Evolutionary conservation across 1,284 basidiomycete species (phyloP).

Genomic region (Puccinia horiana): DNA sequence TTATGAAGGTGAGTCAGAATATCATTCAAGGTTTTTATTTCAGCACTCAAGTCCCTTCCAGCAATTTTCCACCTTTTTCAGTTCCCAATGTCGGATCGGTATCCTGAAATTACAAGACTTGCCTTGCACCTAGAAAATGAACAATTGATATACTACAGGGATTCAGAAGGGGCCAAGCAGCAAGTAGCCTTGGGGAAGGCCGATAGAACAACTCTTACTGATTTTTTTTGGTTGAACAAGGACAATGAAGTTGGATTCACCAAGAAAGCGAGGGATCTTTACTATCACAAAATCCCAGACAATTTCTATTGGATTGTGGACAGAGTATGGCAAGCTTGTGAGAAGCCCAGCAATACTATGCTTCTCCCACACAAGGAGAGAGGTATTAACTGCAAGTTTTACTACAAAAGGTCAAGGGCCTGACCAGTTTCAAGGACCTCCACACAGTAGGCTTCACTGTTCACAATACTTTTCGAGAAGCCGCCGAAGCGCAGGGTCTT

Average conservation of each 20-base stretch:
- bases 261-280: neutral
- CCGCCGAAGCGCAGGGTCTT: neutral
- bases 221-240: neutral
- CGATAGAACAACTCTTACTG: neutral
- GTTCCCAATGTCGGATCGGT: neutral
- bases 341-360: neutral
- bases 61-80: neutral
- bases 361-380: neutral
- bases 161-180: neutral
- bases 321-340: neutral
- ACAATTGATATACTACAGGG: neutral
- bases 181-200: neutral
- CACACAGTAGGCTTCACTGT: neutral
- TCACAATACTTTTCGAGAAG: neutral
- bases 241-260: neutral
- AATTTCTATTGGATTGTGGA: neutral
- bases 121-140: slow-evolving; percentile 2
- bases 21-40: too few species aligned
- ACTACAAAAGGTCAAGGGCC: neutral
- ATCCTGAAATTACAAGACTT: neutral
- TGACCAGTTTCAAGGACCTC: neutral
- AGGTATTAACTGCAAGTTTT: neutral
- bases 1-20: neutral
- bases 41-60: too few species aligned
- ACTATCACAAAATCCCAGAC: neutral